Evolutionary conservation across 306 rosid genomes (phyloP), one percentile per base, ranked within the genome.

Genomic region (Vigna mungo): DNA sequence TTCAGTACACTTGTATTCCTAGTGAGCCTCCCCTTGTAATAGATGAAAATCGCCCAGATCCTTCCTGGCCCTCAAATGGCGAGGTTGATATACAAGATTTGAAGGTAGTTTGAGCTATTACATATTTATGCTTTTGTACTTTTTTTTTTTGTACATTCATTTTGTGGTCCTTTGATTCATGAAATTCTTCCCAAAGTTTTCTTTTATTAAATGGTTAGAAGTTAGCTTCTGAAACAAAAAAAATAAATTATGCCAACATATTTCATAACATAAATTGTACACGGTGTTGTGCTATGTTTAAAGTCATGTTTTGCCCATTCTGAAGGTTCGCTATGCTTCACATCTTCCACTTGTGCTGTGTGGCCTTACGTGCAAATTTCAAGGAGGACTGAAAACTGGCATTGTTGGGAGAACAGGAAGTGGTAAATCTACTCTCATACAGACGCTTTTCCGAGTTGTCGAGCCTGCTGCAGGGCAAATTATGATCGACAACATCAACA

Each of bases 321-420:
- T 84, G 39, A 75, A 94, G 98, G 97, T 89, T 60, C 94, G 97
- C 9, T 92, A 94, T 76, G 97, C 93, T 9, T 92, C 97, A 10
- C 97, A 94, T 54, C 84, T 94, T 78, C 98, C 97, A 1, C 93
- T 94, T 52, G 93, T 94, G 80, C 75, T 92, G 86, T 88, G 89
- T 51, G 97, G 97, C 21, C 68, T 93, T 60, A 86, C 96, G 0
- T 90, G 96, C 72, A 92, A 85, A 54, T 92, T 92, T 39, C 82
- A 52, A 0, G 97, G 96, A 46, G 98, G 94, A 64, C 70, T 68
- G 89, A 94, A 88, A 85, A 87, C 95, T 9, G 93, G 98, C 80
- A 92, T 94, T 74, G 96, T 94, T 9, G 98, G 97, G 20, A 85
- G 98, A 90, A 94, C 93, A 11, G 96, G 98, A 59, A 90, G 97